A percentile compares a stretch with the other conserved stretches of the same genome.
Evolutionary conservation across 345 rosid genomes (phyloP).

Genomic region (Iberis pinnata): DNA sequence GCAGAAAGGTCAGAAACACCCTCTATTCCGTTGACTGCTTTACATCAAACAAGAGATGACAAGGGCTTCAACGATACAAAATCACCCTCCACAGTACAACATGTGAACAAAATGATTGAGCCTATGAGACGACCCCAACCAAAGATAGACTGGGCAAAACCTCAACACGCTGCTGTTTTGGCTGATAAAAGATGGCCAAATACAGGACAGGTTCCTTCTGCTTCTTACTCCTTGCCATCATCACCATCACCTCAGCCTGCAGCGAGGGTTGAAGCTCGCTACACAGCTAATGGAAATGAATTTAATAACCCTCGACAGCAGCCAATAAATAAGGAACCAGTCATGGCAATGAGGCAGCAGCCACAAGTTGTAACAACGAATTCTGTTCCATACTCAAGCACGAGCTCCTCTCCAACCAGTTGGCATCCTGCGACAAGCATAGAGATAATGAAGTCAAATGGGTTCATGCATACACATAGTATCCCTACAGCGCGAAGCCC

Average conservation of each 20-base stretch:
- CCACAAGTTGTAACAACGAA: slow-evolving; percentile 50
- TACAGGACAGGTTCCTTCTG: slow-evolving; percentile 40
- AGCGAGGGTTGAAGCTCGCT: slow-evolving; percentile 46
- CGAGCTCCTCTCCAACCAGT: slow-evolving; percentile 42
- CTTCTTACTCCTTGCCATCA: slow-evolving; percentile 49
- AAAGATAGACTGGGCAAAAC: slow-evolving; percentile 61
- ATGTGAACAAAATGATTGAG: slow-evolving; percentile 39
- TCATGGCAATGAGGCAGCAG: slow-evolving; percentile 55
- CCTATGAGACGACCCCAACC: slow-evolving; percentile 48
- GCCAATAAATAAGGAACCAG: slow-evolving; percentile 50
- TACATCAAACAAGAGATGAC: slow-evolving; percentile 56
- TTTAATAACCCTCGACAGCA: slow-evolving; percentile 46
- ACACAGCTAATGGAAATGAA: slow-evolving; percentile 43
- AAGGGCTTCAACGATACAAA: slow-evolving; percentile 56
- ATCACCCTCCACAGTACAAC: slow-evolving; percentile 30
- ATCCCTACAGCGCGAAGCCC: slow-evolving; percentile 40
- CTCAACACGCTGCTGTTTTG: slow-evolving; percentile 40
- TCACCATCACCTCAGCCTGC: slow-evolving; percentile 47
- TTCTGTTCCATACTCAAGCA: slow-evolving; percentile 40
- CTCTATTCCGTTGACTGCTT: slow-evolving; percentile 22
- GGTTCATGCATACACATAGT: slow-evolving; percentile 36
- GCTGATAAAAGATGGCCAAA: slow-evolving; percentile 52
- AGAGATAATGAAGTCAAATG: slow-evolving; percentile 54
- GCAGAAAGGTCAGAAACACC: slow-evolving; percentile 36
- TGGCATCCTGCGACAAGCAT: slow-evolving; percentile 44